phyloP scores from a whole-genome alignment of 805 yeast species.

The Wickerhamomyces strasburgensis region DNA sequence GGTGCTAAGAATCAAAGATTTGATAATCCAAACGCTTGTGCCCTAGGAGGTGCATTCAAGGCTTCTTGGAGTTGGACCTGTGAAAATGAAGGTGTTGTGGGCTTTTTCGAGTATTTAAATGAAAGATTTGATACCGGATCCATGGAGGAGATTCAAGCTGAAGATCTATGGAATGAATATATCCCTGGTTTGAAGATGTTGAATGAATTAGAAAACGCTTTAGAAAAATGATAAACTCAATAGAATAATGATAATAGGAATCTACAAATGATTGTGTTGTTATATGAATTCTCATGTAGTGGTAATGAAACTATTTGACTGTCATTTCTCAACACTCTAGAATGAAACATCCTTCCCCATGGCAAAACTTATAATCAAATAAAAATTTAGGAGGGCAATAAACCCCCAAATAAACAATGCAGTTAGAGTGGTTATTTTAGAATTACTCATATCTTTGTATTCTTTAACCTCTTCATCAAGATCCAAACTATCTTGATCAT shows the following conservation, averaged over 20 bases:
- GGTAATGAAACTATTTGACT: too few relatives aligned
- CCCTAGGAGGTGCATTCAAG: conserved; percentile 84
- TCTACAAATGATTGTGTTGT: too few relatives aligned
- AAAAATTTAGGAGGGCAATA: conserved; percentile 64
- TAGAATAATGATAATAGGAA: too few relatives aligned
- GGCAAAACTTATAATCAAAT: conserved; percentile 46
- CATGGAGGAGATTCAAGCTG: conserved; percentile 23
- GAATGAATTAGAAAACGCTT: conserved; percentile 12
- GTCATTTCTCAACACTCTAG: conserved; percentile 10
- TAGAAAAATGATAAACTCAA: not conserved
- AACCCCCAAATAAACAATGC: conserved; percentile 65
- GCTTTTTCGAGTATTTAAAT: conserved; percentile 42
- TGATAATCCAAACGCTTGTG: conserved; percentile 86
- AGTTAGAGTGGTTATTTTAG: conserved; percentile 41
- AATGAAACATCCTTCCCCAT: conserved; percentile 38
- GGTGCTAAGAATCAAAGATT: conserved; percentile 56
- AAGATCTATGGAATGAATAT: conserved; percentile 27
- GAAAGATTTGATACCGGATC: conserved; percentile 44
- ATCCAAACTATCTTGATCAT: conserved; percentile 3
- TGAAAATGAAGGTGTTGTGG: conserved; percentile 14
- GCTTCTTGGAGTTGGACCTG: conserved; percentile 61
- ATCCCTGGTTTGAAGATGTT: conserved; percentile 17
- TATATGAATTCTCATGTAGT: too few relatives aligned
- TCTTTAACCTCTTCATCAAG: conserved; percentile 6
- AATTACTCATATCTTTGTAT: conserved; percentile 38